Evolutionary conservation across 2,329 filamentous ascomycete genomes (phyloP).

Genomic region (Fusarium vanettenii): DNA sequence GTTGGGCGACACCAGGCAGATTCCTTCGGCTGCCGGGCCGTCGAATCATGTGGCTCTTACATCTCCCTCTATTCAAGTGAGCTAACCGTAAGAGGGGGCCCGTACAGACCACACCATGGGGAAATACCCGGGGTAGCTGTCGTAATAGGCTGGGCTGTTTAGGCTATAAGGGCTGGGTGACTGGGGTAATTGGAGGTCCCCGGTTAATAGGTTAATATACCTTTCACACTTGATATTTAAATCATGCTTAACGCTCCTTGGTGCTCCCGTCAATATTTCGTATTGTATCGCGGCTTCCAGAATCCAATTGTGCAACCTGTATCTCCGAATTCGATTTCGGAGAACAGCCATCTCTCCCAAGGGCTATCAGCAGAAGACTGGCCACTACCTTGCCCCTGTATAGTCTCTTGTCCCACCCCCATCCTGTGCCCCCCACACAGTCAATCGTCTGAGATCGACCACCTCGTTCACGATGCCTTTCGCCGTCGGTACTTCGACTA

Average conservation of each 20-base stretch:
- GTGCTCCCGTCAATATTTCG: background rate
- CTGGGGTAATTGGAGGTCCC: background rate
- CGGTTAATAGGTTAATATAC: background rate
- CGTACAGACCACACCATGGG: background rate
- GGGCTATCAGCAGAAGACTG: too few relatives aligned
- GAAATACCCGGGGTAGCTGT: background rate
- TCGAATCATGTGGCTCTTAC: background rate
- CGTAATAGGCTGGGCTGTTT: background rate
- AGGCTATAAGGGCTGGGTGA: background rate
- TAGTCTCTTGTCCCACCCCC: background rate
- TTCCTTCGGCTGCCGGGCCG: background rate
- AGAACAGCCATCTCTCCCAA: too few relatives aligned
- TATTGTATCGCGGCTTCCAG: too few relatives aligned
- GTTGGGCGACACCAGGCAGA: background rate
- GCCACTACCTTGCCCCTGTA: too few relatives aligned
- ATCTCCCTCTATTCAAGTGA: background rate
- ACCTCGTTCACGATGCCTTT: constrained; percentile 15
- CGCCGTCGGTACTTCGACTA: constrained; percentile 15
- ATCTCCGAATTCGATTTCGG: too few relatives aligned
- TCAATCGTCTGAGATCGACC: background rate
- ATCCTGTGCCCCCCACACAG: background rate
- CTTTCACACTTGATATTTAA: background rate
- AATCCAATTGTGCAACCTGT: too few relatives aligned
- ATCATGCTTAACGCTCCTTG: background rate
- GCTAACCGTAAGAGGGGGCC: background rate